These are phyloP conservation scores for Torulaspora maleeae DNA, from an alignment of 805 yeast species.

Conservation along the genomic window DNA sequence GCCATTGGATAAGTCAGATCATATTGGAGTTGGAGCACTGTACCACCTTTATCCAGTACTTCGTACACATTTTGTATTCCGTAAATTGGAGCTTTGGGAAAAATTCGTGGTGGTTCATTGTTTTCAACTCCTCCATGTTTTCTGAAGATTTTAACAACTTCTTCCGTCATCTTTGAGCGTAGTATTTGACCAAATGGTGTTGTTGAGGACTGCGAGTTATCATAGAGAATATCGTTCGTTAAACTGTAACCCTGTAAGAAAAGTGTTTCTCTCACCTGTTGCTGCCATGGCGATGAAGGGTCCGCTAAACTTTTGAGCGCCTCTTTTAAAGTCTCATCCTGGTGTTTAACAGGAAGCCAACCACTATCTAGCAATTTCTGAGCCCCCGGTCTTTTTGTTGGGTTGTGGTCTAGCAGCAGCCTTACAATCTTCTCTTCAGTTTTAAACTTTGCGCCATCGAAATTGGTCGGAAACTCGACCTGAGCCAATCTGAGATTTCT, in stretches of 20 bases:
- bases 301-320: constrained; percentile 81
- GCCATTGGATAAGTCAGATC: constrained; percentile 91
- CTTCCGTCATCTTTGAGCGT: constrained; percentile 55
- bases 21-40: constrained; percentile 82
- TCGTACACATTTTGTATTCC: constrained; percentile 67
- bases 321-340: constrained; percentile 83
- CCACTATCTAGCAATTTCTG: constrained; percentile 71
- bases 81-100: constrained; percentile 76
- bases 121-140: constrained; percentile 86
- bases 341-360: constrained; percentile 79
- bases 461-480: constrained; percentile 68
- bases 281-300: constrained; percentile 92
- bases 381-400: constrained; percentile 76
- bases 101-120: constrained; percentile 56
- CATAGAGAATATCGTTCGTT: constrained; percentile 82
- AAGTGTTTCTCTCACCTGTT: constrained; percentile 79
- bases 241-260: constrained; percentile 81
- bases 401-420: constrained; percentile 71
- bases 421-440: constrained; percentile 66
- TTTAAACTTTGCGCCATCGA: constrained; percentile 45
- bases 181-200: constrained; percentile 49
- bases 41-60: constrained; percentile 78
- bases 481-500: constrained; percentile 54
- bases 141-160: constrained; percentile 58
- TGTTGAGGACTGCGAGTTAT: constrained; percentile 37